Evolutionary conservation across 768 basidiomycete genomes (phyloP), one percentile per base, ranked within the genome.

Genomic region (Lepiota brunneoincarnata): DNA sequence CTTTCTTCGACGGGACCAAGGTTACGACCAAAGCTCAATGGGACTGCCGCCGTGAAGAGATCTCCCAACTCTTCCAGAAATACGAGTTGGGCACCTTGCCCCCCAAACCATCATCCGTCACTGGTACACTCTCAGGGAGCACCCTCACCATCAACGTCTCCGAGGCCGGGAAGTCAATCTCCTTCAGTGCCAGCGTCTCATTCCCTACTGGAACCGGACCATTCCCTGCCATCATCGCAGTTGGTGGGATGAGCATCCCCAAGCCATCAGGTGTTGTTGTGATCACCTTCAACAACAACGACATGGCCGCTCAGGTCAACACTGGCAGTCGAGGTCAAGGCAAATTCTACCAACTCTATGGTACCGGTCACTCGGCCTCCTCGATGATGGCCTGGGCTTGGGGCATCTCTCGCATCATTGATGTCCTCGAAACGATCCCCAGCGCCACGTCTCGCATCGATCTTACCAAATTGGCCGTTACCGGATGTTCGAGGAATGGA

Each of bases 311-410:
- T n/a, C 79, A 84, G 61, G 67, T 67, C 45, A 67, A 71, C 59
- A 51, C 56, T 9, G 63, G 64, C 36, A 80, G 79, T 64, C 76
- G 81, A 23, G 82, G 83, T 10, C 61, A 70, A 43, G 82, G 83
- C 34, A 77, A 78, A 52, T 84, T 84, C 74, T 84, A 77, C 69
- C 72, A 73, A 39, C 72, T 84, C 42, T 83, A 80, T 65, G 81
- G 81, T 9, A 66, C 60, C 20, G 63, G 59, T 49, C 72, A 73
- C 42, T 74, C 73, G 39, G 81, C 82, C 0, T 68, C 69, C 40
- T 78, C 82, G 7, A 77, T 83, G 79, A 80, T 73, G 15, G 81
- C 83, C 2, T 84, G 83, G 83, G 78, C 77, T 3, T 83, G 82
- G 83, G 82, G 79, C 58, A 75, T 83, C 45, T 72, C 73, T 51